Evolutionary conservation across 352 stramenopile genomes (phyloP).

Genomic region (Globisporangium cylindrosporum): DNA sequence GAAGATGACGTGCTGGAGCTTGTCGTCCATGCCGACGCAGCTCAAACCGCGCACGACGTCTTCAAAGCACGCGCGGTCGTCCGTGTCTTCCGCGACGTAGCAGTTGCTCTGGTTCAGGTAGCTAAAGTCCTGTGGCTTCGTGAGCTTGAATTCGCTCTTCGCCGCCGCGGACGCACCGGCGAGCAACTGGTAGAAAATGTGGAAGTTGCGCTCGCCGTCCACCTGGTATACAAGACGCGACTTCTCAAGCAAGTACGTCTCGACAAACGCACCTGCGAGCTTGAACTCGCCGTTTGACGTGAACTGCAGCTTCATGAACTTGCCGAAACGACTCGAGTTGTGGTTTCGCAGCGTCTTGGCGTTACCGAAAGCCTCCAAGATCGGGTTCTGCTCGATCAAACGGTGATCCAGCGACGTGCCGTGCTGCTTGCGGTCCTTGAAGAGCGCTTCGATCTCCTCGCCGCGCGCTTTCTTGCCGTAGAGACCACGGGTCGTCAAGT

Average conservation of each 20-base stretch:
- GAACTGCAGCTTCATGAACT: constrained; percentile 96
- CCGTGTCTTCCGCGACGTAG: constrained; percentile 90
- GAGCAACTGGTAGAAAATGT: constrained; percentile 95
- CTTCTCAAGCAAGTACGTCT: constrained; percentile 89
- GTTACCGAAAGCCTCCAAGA: constrained; percentile 95
- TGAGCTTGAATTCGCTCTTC: constrained; percentile 64
- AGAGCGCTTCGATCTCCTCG: constrained; percentile 65
- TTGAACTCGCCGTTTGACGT: constrained; percentile 82
- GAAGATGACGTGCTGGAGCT: constrained; percentile 86
- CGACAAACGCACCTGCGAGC: constrained; percentile 81
- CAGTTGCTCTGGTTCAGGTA: constrained; percentile 95
- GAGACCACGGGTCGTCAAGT: constrained; percentile 83
- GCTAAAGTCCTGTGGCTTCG: constrained; percentile 83
- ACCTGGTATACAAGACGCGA: constrained; percentile 88
- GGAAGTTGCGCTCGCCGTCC: constrained; percentile 92
- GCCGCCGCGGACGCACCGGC: constrained; percentile 51
- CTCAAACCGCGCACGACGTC: constrained; percentile 66
- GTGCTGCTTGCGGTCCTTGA: constrained; percentile 48
- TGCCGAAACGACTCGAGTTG: constrained; percentile 95
- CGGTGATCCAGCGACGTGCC: constrained; percentile 73
- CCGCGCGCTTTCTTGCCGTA: constrained; percentile 82
- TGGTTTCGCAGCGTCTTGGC: constrained; percentile 93
- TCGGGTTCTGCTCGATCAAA: constrained; percentile 91
- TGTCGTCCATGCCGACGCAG: constrained; percentile 75
- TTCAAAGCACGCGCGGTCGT: constrained; percentile 84